phyloP scores from a whole-genome alignment of 208 protist species.

The Phytomonas sp. region DNA sequence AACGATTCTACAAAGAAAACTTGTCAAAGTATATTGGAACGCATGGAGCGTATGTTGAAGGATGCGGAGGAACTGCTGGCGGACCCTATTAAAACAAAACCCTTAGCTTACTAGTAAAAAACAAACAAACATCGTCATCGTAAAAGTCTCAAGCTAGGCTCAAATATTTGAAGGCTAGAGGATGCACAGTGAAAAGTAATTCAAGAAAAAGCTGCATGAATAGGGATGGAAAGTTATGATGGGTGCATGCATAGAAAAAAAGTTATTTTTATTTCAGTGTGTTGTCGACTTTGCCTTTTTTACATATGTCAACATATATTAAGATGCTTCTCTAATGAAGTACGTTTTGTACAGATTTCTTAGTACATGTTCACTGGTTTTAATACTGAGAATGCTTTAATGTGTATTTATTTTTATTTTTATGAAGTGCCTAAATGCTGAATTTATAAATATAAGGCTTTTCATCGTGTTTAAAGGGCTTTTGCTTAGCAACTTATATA shows the following conservation, averaged over 20 bases:
- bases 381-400: constrained; percentile 9
- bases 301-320: constrained; percentile 4
- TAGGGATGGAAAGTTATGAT: constrained; percentile 8
- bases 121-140: background rate
- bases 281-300: constrained; percentile 5
- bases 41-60: constrained; percentile 76
- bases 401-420: constrained; percentile 12
- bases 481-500: constrained; percentile 8
- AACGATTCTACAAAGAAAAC: constrained; percentile 35
- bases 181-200: constrained; percentile 12
- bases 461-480: background rate
- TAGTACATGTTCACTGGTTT: background rate
- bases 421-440: constrained; percentile 11
- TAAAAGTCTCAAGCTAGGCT: background rate
- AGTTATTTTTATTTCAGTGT: constrained; percentile 6
- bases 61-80: constrained; percentile 47
- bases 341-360: constrained; percentile 15
- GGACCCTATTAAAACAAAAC: constrained; percentile 18
- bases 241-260: background rate
- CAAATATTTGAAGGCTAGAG: constrained; percentile 2
- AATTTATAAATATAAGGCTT: background rate
- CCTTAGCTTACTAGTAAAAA: constrained; percentile 1
- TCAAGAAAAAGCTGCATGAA: constrained; percentile 1
- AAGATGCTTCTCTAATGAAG: background rate
- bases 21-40: constrained; percentile 27